Evolutionary conservation across 108 stramenopile genomes (phyloP), one percentile per base, ranked within the genome.

Genomic region (Nitzschia sp.): DNA sequence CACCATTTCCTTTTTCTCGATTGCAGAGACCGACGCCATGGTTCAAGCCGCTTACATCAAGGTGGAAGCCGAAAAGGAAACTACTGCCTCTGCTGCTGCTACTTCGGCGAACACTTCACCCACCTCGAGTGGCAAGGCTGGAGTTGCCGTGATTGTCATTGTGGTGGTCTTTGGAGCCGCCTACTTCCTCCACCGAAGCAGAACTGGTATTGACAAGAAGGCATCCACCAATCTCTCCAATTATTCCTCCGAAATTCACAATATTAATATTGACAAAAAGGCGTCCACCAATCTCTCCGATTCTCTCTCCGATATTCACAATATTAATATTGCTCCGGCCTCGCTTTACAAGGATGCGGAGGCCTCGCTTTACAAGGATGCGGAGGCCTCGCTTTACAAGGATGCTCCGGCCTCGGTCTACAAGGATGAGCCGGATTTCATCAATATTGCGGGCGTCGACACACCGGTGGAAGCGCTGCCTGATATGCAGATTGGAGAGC

Each of bases 351-450:
- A n/a, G n/a, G n/a, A n/a, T n/a, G n/a, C n/a, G n/a, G n/a, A n/a
- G n/a, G n/a, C n/a, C n/a, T n/a, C n/a, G n/a, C n/a, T n/a, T 15
- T 54, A 54, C 53, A 54, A 54, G 53, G 53, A 54, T 27, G n/a
- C n/a, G n/a, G n/a, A n/a, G n/a, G n/a, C n/a, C n/a, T n/a, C n/a
- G n/a, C n/a, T n/a, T n/a, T 13, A 13, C 38, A 41, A 13, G 38
- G 13, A 41, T 41, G 13, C 13, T 41, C 13, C 38, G 13, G 6
- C 38, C 38, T 41, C 38, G 9, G 6, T 13, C 38, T 41, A 41
- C 38, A 41, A 41, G 38, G 38, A 41, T 13, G 38, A 41, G 13
- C 38, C 38, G 38, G 38, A 41, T 41, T 6, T 13, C 38, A n/a
- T n/a, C n/a, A n/a, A n/a, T n/a, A n/a, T n/a, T n/a, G n/a, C n/a